phyloP scores from a whole-genome alignment of 495 filamentous ascomycete species.

The Penicillium herquei region DNA sequence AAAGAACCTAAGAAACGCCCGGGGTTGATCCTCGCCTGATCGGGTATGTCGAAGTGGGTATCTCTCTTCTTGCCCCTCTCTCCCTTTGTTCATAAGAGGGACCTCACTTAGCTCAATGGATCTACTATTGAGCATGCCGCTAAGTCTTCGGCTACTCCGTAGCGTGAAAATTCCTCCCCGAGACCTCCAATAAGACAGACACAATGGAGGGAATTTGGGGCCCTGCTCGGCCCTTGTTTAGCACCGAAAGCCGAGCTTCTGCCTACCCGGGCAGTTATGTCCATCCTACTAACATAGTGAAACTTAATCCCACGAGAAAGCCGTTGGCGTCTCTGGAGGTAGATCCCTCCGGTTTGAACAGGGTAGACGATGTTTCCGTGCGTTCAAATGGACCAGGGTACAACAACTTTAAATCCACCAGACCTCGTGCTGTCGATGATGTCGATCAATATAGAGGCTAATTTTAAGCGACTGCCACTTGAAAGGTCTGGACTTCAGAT shows the following conservation, averaged over 20 bases:
- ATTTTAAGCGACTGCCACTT: not conserved
- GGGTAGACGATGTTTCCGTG: conserved; percentile 21
- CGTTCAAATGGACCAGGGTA: conserved; percentile 18
- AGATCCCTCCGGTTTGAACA: conserved; percentile 23
- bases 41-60: not conserved
- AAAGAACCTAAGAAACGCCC: not conserved
- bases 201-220: not conserved
- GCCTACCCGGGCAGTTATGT: not conserved
- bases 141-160: too few relatives aligned
- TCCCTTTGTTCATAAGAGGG: not conserved
- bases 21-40: not conserved
- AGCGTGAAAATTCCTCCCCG: not conserved
- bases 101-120: not conserved
- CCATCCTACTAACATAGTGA: not conserved
- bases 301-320: conserved; percentile 5
- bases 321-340: conserved; percentile 24
- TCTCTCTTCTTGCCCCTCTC: not conserved
- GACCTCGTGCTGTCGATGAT: not conserved
- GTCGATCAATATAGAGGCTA: not conserved
- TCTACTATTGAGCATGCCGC: too few relatives aligned
- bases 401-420: conserved; percentile 26
- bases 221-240: not conserved
- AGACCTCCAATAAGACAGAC: not conserved
- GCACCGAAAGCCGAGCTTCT: not conserved
- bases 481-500: not conserved